Conservation (phyloP, 163 green algal genomes). For the Coccomyxa subellipsoidea region DNA sequence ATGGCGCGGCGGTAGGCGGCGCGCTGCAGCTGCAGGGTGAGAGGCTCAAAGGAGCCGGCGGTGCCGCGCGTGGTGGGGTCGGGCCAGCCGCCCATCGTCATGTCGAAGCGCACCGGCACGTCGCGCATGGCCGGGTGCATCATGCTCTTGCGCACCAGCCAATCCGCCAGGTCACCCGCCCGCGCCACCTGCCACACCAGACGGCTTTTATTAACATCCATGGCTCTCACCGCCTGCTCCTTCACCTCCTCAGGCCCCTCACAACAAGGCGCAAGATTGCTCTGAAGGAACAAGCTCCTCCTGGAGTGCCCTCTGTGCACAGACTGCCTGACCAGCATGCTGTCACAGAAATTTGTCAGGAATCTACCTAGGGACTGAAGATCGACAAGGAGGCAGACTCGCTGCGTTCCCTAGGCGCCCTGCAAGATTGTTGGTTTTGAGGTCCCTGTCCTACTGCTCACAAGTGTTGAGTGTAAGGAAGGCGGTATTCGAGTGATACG, state of each 20-base stretch:
- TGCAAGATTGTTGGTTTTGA: too few species aligned
- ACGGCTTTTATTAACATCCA: not conserved
- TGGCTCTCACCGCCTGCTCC: too few species aligned
- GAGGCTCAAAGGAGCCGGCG: conserved; percentile 33
- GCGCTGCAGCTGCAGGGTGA: conserved; percentile 43
- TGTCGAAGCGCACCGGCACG: conserved; percentile 28
- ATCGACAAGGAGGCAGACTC: too few species aligned
- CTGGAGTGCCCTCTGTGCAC: too few species aligned
- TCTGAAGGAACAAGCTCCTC: too few species aligned
- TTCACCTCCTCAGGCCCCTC: not conserved
- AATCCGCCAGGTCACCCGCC: conserved; percentile 51
- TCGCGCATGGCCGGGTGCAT: conserved; percentile 47
- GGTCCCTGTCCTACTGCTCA: too few species aligned
- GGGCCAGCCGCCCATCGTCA: conserved; percentile 32
- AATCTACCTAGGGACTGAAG: too few species aligned
- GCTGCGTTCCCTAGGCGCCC: too few species aligned
- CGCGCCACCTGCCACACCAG: conserved; percentile 30
- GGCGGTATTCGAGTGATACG: too few species aligned
- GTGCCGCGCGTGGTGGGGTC: conserved; percentile 44
- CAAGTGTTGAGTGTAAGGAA: too few species aligned
- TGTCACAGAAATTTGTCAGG: too few species aligned
- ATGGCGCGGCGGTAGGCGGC: conserved; percentile 39
- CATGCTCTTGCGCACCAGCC: conserved; percentile 50
- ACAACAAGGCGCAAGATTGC: not conserved
- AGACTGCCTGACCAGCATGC: too few species aligned